Evolutionary conservation across 305 asterid genomes (phyloP), one percentile per base, ranked within the genome.

Genomic region (Andrographis paniculata): DNA sequence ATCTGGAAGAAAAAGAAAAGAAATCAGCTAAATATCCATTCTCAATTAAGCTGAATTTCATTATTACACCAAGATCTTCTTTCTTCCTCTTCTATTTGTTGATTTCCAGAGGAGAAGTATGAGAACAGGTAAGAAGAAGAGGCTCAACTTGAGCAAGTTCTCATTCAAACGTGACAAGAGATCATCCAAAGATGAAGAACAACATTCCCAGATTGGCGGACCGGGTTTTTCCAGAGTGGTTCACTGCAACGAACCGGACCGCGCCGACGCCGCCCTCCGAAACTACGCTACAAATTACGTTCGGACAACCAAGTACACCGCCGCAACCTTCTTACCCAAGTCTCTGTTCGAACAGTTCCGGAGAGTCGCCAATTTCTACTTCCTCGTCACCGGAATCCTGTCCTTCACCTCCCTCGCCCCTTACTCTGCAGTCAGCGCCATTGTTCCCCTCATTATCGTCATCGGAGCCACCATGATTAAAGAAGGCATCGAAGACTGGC

Each of bases 271-370:
- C 23, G 53, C 54, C 52, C 52, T 68, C 17, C 61, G 67, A 52
- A 73, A 57, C 48, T 92, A 81, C 64, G 67, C 74, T 0, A 73
- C 69, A 11, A 92, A 92, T 64, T 92, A 92, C 71, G 99, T 92
- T 33, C 70, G 93, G 60, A 77, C 88, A 21, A 77, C 99, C 3
- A 92, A 92, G 70, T 92, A 92, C 43, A 92, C 95, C 5, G 59
- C 74, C 59, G 86, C 94, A 48, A 73, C 93, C 57, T 92, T 92
- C 79, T 62, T 92, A 72, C 99, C 99, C 1, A 92, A 92, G 59
- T 65, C 99, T 37, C 73, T 92, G 69, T 92, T 87, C 70, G 97
- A 87, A 72, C 97, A 92, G 88, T 92, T 92, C 61, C 79, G 99
- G 58, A 87, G 99, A 63, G 95, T 92, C 58, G 99, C 99, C 42